Evolutionary conservation across 2,329 filamentous ascomycete species (phyloP), one percentile per base, ranked within the genome.

Genomic region (Colletotrichum sp.): DNA sequence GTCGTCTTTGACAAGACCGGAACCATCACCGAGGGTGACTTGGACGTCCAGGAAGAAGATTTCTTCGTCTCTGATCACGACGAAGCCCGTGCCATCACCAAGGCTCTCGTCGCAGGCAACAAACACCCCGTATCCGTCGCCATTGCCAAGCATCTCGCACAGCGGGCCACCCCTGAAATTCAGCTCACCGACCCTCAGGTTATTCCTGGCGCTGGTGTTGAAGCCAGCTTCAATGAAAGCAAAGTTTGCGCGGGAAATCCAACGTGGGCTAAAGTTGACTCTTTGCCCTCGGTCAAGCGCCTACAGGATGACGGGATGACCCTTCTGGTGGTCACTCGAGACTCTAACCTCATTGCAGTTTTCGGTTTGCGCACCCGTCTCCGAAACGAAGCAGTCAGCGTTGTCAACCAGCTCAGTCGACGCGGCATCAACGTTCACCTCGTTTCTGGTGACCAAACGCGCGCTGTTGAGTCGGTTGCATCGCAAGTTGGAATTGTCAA

Each of bases 1-100:
- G 85, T 92, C 4, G 86, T 93, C 1, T 92, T 94, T 75, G 91
- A 93, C 84, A 94, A 93, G 83, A 93, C 92, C 0, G 92, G 92
- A 1, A 93, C 91, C 1, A 82, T 93, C 26, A 93, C 91, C 0
- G 83, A 85, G 30, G 90, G 87, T 0, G 83, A 86, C 16, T 79
- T 84, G 12, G 79, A 81, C 21, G 82, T 83, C 28, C 57, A 80
- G 16, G 76, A 78, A 18, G 73, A 80, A 21, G 72, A 82, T 16
- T 77, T 76, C 9, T 68, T 81, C 36, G 74, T 71, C n/a, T 28
- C 72, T 6, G 74, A 80, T 66, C 68, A 78, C 18, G 77, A 80
- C n/a, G 74, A 80, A 39, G 80, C 77, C 21, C 74, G 78, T 18
- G 80, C 81, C 13, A 78, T 82, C 8, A 78, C 78, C 26, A 82